Evolutionary conservation across 192 early-diverging fungal genomes (phyloP), one percentile per base, ranked within the genome.

Genomic region (Gaertneriomyces sp.): DNA sequence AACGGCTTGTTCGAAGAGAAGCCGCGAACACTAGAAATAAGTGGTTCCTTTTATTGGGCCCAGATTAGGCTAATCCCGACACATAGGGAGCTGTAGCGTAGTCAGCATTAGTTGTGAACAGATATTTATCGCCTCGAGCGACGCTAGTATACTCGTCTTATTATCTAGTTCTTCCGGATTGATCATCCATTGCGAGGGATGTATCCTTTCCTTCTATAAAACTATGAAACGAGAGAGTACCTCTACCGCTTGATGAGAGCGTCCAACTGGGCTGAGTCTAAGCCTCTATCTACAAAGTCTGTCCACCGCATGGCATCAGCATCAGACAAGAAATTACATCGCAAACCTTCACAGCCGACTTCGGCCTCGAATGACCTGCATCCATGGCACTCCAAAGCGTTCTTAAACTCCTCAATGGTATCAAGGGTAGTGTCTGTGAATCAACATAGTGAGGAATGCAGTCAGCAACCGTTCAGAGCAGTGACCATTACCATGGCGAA

Each of bases 21-120:
- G 96, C 93, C 0, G 92, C 90, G 5, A 88, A 92, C 59, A 89
- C 91, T 44, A 78, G 93, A 49, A 87, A 82, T 73, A 89, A 89
- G 64, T 98, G 94, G 93, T 93, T 50, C 64, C 64, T 79, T 49
- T 63, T 81, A 40, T 47, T 76, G 25, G 78, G 77, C 6, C 58
- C 53, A 16, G 65, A 74, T 19, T 12, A 52, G 25, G 25, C 25
- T 33, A 33, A 1, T 33, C 2, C 25, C 25, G 2, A 2, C 25
- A 2, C 25, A 33, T 33, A 33, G 25, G 2, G 25, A 33, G 25
- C 25, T 33, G 25, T 33, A 33, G 25, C 25, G 25, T 33, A 33
- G 25, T 33, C 25, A 33, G 25, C 1, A 33, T 33, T 33, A 33
- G 25, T 33, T 33, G 25, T 33, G 25, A 33, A 33, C 25, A 33